phyloP scores from a whole-genome alignment of 2,329 filamentous ascomycete species.

The Zelopaecilomyces penicillatus region DNA sequence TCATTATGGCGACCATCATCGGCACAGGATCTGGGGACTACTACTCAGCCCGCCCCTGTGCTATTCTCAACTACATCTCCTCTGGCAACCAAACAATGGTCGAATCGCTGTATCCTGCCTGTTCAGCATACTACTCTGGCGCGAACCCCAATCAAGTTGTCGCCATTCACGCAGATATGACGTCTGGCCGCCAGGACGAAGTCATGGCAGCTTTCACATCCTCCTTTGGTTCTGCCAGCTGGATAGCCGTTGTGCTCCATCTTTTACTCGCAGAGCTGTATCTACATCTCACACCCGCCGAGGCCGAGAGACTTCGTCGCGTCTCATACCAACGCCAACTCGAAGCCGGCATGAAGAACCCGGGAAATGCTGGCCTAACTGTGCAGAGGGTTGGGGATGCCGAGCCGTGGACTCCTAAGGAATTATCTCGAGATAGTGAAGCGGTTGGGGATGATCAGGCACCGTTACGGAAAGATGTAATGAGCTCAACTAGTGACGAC shows the following conservation, averaged over 20 bases:
- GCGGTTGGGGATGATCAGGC: no score
- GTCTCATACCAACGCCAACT: constrained; percentile 45
- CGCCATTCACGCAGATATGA: constrained; percentile 26
- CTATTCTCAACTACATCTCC: constrained; percentile 35
- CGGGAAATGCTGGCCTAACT: constrained; percentile 35
- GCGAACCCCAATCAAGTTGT: constrained; percentile 7
- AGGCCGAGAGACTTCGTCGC: constrained; percentile 39
- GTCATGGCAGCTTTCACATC: constrained; percentile 10
- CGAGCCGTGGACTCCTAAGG: neutral
- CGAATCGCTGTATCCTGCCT: constrained; percentile 34
- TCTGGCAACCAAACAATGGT: constrained; percentile 20
- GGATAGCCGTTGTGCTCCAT: constrained; percentile 45
- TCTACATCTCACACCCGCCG: constrained; percentile 39
- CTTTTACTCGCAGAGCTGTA: constrained; percentile 35
- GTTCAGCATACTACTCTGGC: constrained; percentile 28
- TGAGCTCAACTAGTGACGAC: no score
- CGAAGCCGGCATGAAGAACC: constrained; percentile 38
- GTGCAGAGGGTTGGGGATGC: neutral
- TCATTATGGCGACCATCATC: constrained; percentile 31
- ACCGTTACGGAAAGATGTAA: no score
- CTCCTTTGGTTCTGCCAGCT: constrained; percentile 43
- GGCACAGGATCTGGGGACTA: constrained; percentile 19
- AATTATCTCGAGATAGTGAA: no score
- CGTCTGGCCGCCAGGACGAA: constrained; percentile 30
- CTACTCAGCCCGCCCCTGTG: constrained; percentile 32